Evolutionary conservation across 2,329 filamentous ascomycete genomes (phyloP).

Genomic region (Pleomassaria siparia): DNA sequence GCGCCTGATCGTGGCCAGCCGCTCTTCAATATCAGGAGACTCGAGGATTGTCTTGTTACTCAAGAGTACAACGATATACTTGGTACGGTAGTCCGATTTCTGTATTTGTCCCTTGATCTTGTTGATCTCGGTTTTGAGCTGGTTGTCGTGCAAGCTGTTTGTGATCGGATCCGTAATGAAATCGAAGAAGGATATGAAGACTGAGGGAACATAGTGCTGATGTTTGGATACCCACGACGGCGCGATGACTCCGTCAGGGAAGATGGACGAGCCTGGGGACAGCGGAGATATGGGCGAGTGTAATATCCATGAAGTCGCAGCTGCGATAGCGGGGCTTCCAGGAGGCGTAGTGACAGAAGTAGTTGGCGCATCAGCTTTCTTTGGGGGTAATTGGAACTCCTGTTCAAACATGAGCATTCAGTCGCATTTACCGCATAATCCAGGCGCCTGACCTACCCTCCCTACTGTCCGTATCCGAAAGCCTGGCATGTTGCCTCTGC

Average conservation of each 20-base stretch:
- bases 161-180: slow-evolving; percentile 73
- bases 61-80: slow-evolving; percentile 75
- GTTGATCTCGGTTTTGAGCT: slow-evolving; percentile 84
- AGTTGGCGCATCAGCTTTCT: slow-evolving; percentile 63
- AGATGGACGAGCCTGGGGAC: slow-evolving; percentile 77
- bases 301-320: slow-evolving; percentile 55
- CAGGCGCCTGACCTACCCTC: slow-evolving; percentile 67
- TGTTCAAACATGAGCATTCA: slow-evolving; percentile 23
- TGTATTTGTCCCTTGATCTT: slow-evolving; percentile 69
- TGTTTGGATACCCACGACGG: slow-evolving; percentile 86
- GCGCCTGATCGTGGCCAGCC: slow-evolving; percentile 75
- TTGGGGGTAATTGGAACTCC: slow-evolving; percentile 61
- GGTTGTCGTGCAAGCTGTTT: slow-evolving; percentile 79
- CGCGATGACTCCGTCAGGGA: slow-evolving; percentile 86
- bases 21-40: slow-evolving; percentile 67
- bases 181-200: slow-evolving; percentile 78
- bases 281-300: slow-evolving; percentile 93
- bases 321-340: slow-evolving; percentile 53
- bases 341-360: slow-evolving; percentile 55
- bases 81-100: slow-evolving; percentile 74
- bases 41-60: slow-evolving; percentile 66
- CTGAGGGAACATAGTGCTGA: slow-evolving; percentile 77
- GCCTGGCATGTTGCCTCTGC: slow-evolving; percentile 49
- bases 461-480: slow-evolving; percentile 75
- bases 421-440: slow-evolving; percentile 1